Conservation (phyloP, 2,329 filamentous ascomycete species). For the Fusarium concolor region DNA sequence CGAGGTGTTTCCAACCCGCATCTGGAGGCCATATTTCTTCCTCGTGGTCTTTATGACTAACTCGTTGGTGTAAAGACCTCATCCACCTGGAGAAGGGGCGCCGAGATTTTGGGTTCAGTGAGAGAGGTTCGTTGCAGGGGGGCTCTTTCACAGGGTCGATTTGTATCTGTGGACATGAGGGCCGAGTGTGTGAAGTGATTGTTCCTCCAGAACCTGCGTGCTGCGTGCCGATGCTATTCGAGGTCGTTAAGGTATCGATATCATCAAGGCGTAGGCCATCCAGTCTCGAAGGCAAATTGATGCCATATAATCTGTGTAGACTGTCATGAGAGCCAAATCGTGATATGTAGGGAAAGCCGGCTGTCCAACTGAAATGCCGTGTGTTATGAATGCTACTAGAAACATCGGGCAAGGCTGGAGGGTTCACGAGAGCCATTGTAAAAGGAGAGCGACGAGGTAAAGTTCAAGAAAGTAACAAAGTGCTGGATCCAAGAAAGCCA, state of each 20-base stretch:
- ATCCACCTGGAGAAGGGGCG: conserved; percentile 79
- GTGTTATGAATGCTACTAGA: conserved; percentile 54
- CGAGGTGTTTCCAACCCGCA: conserved; percentile 19
- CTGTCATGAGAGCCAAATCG: conserved; percentile 4
- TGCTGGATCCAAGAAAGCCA: conserved; percentile 59
- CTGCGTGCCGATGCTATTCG: conserved; percentile 52
- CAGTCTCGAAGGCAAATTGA: conserved; percentile 48
- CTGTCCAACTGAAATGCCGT: conserved; percentile 54
- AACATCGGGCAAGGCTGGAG: conserved; percentile 50
- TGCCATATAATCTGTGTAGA: conserved; percentile 44
- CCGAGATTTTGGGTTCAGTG: conserved; percentile 31
- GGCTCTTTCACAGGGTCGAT: conserved; percentile 37
- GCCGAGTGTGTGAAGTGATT: not conserved
- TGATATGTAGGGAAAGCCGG: conserved; percentile 20
- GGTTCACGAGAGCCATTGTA: conserved; percentile 52
- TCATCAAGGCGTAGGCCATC: conserved; percentile 44
- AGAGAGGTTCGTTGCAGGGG: conserved; percentile 12
- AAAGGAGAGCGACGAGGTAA: conserved; percentile 44
- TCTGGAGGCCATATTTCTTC: conserved; percentile 10
- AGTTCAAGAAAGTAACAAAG: conserved; percentile 50
- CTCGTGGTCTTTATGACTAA: conserved; percentile 56
- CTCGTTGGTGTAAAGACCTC: conserved; percentile 72
- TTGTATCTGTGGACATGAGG: conserved; percentile 43
- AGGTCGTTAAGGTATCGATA: conserved; percentile 52
- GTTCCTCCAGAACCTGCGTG: conserved; percentile 7